These are phyloP conservation scores for Aspergillus awamori DNA, from an alignment of 2,329 filamentous ascomycete genomes.

Conservation along the genomic window DNA sequence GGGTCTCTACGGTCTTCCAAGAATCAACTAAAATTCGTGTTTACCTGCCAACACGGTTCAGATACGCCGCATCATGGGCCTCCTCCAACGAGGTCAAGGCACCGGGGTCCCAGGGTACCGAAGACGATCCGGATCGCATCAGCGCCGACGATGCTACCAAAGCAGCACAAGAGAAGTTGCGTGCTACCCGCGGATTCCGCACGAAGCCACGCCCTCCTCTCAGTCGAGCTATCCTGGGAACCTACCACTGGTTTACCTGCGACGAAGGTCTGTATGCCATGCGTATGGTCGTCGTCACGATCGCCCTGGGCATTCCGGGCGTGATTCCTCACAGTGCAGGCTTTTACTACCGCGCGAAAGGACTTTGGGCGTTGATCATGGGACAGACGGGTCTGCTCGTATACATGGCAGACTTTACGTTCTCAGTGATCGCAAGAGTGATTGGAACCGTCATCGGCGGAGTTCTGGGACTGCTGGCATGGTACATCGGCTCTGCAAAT, in stretches of 20 bases:
- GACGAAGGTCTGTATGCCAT: conserved; percentile 49
- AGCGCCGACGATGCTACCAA: conserved; percentile 36
- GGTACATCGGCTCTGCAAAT: conserved; percentile 56
- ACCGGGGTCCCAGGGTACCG: conserved; percentile 22
- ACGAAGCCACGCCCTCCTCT: conserved; percentile 30
- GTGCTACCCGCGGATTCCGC: conserved; percentile 39
- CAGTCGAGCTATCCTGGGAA: conserved; percentile 32
- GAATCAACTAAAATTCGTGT: conserved; percentile 40
- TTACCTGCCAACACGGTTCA: conserved; percentile 49
- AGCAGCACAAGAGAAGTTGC: conserved; percentile 41
- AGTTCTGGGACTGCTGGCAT: conserved; percentile 50
- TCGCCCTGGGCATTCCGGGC: conserved; percentile 49
- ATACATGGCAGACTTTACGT: conserved; percentile 57
- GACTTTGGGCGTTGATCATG: conserved; percentile 57
- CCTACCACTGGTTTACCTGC: conserved; percentile 44
- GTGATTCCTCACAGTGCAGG: conserved; percentile 48
- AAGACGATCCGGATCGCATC: conserved; percentile 29
- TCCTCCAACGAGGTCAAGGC: conserved; percentile 30
- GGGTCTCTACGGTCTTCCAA: conserved; percentile 42
- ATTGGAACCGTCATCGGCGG: conserved; percentile 54
- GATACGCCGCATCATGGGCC: conserved; percentile 46
- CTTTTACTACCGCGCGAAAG: conserved; percentile 57
- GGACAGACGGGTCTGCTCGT: conserved; percentile 53
- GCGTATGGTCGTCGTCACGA: conserved; percentile 52
- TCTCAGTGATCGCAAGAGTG: conserved; percentile 47